Evolutionary conservation across 768 basidiomycete species (phyloP).

Genomic region (Phaeotremella skinneri): DNA sequence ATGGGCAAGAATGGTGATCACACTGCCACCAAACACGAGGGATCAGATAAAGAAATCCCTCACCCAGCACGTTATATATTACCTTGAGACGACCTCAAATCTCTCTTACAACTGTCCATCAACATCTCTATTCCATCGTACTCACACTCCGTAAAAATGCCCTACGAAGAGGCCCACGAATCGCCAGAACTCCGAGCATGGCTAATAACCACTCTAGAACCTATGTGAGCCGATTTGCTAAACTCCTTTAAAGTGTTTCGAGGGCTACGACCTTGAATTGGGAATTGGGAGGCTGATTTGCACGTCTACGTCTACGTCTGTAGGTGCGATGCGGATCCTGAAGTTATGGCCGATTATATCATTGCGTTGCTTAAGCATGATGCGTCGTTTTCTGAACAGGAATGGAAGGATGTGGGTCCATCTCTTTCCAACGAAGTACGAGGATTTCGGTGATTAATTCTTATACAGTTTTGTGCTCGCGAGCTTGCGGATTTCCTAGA

Average conservation of each 20-base stretch:
- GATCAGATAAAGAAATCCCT: not conserved
- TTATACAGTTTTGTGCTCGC: constrained; percentile 54
- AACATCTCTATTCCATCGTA: not conserved
- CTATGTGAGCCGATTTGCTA: constrained; percentile 64
- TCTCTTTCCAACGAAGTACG: not conserved
- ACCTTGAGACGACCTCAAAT: not conserved
- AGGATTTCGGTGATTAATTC: constrained; percentile 13
- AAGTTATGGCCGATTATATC: constrained; percentile 89
- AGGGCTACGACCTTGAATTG: too few relatives aligned
- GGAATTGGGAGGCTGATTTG: too few relatives aligned
- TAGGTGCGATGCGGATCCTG: constrained; percentile 95
- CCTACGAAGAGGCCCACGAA: constrained; percentile 41
- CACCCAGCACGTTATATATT: too few relatives aligned
- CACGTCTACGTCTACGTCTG: too few relatives aligned
- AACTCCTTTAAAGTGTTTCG: constrained; percentile 10
- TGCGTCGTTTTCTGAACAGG: constrained; percentile 63
- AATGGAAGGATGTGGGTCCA: constrained; percentile 68
- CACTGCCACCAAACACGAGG: not conserved
- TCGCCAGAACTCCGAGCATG: constrained; percentile 73
- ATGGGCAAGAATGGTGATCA: too few relatives aligned
- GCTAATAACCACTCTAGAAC: constrained; percentile 83
- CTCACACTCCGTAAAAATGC: constrained; percentile 21
- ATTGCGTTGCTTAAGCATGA: constrained; percentile 89
- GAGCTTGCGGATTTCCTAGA: constrained; percentile 93
- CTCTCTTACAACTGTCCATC: not conserved